Percentiles rank a stretch among this genome's conserved stretches.
phyloP scores from a whole-genome alignment of 2,329 filamentous ascomycete species.

The Cercospora canescens region DNA sequence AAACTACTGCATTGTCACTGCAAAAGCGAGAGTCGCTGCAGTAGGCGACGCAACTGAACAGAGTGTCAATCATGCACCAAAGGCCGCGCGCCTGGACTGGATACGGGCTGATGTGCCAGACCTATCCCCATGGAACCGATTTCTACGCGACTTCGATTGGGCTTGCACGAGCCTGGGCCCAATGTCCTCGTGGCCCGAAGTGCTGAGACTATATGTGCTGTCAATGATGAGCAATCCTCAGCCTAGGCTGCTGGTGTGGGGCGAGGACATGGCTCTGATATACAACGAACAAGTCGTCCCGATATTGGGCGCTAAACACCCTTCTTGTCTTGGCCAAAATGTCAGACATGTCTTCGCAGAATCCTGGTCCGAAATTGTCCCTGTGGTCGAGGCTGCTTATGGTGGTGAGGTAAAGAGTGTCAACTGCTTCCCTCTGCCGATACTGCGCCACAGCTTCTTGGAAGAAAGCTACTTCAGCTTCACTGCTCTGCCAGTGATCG shows the following conservation, averaged over 20 bases:
- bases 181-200: constrained; percentile 30
- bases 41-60: neutral
- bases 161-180: constrained; percentile 30
- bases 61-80: neutral
- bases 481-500: constrained; percentile 31
- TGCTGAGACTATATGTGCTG: constrained; percentile 27
- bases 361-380: constrained; percentile 23
- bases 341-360: constrained; percentile 25
- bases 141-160: constrained; percentile 34
- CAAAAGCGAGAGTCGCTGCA: constrained; percentile 2
- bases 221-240: constrained; percentile 34
- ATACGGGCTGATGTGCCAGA: constrained; percentile 25
- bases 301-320: constrained; percentile 30
- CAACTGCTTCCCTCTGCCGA: constrained; percentile 23
- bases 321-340: constrained; percentile 24
- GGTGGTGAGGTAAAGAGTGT: constrained; percentile 25
- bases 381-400: constrained; percentile 25
- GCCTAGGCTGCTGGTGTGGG: constrained; percentile 35
- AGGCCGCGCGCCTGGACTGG: constrained; percentile 29
- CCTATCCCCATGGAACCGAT: constrained; percentile 28
- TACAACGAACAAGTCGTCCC: constrained; percentile 34
- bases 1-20: constrained; percentile 14
- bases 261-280: constrained; percentile 34
- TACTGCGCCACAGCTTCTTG: constrained; percentile 29
- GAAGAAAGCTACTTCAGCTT: constrained; percentile 36